phyloP scores from a whole-genome alignment of 2,329 filamentous ascomycete genomes.

The Colletotrichum sp. region DNA sequence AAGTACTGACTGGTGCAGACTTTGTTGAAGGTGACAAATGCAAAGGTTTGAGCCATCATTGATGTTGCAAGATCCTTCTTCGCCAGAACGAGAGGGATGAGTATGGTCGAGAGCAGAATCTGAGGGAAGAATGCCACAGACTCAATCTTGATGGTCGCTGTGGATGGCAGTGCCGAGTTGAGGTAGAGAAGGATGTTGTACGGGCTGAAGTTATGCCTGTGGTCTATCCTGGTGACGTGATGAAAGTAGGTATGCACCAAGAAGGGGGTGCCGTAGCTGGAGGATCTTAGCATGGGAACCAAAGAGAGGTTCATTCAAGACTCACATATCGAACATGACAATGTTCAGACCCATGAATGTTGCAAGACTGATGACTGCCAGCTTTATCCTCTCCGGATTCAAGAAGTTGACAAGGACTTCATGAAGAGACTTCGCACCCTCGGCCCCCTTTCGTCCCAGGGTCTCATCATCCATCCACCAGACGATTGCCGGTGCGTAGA shows the following conservation, averaged over 20 bases:
- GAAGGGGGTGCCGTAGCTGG: constrained; percentile 80
- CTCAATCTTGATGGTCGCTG: constrained; percentile 61
- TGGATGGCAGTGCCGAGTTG: constrained; percentile 66
- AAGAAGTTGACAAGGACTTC: constrained; percentile 46
- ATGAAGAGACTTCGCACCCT: constrained; percentile 20
- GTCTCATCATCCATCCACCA: constrained; percentile 76
- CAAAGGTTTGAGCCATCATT: constrained; percentile 95
- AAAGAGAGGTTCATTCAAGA: constrained; percentile 10
- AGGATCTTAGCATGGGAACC: not conserved
- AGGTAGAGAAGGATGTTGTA: constrained; percentile 94
- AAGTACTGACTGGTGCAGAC: constrained; percentile 99
- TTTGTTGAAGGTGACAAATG: constrained; percentile 98
- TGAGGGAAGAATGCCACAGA: constrained; percentile 90
- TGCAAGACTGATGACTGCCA: constrained; percentile 68
- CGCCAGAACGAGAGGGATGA: constrained; percentile 77
- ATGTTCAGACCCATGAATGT: constrained; percentile 79
- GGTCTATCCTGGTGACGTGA: constrained; percentile 90
- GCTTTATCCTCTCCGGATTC: constrained; percentile 58
- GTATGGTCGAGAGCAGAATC: constrained; percentile 76
- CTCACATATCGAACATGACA: constrained; percentile 78
- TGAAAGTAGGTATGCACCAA: constrained; percentile 91
- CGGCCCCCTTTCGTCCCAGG: constrained; percentile 30
- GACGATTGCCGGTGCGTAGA: constrained; percentile 83
- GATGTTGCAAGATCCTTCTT: constrained; percentile 82
- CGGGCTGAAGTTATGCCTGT: constrained; percentile 97